Conservation (phyloP, 768 basidiomycete genomes). For the Boletus sp. region DNA sequence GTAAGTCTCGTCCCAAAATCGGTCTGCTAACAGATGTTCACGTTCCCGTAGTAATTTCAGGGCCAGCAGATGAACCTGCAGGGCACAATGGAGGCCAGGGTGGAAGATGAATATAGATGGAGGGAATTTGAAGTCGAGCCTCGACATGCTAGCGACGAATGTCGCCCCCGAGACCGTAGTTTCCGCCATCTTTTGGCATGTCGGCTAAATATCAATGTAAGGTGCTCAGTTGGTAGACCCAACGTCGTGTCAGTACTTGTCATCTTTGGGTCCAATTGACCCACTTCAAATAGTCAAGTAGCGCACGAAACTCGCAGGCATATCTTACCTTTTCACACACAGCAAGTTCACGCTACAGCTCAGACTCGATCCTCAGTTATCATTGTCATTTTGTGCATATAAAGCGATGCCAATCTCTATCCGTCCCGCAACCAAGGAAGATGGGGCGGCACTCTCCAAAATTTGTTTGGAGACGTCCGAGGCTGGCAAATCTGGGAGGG, state of each 20-base stretch:
- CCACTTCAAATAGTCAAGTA: not conserved
- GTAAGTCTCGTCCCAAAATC: slow-evolving; percentile 39
- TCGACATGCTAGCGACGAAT: not conserved
- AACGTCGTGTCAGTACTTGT: not conserved
- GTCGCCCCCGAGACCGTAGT: not conserved
- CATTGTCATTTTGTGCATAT: not conserved
- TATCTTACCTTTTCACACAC: not conserved
- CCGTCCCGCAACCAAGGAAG: slow-evolving; percentile 52
- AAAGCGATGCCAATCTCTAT: slow-evolving; percentile 41
- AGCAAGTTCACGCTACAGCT: not conserved
- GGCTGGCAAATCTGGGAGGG: slow-evolving; percentile 64
- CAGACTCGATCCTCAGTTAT: not conserved
- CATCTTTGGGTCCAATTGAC: not conserved
- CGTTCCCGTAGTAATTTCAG: slow-evolving; percentile 24
- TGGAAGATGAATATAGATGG: slow-evolving; percentile 18
- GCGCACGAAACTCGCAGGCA: not conserved
- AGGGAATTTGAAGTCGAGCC: not conserved
- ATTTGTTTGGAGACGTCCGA: slow-evolving; percentile 76
- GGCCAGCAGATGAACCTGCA: slow-evolving; percentile 28
- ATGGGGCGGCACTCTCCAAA: slow-evolving; percentile 55
- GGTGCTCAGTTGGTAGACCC: slow-evolving; percentile 9
- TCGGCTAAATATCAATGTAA: slow-evolving; percentile 19
- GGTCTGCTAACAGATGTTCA: not conserved
- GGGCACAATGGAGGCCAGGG: slow-evolving; percentile 19
- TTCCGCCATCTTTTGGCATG: not conserved